Evolutionary conservation across 2,329 filamentous ascomycete genomes (phyloP), one percentile per base, ranked within the genome.

Genomic region (Emmonsia crescens): DNA sequence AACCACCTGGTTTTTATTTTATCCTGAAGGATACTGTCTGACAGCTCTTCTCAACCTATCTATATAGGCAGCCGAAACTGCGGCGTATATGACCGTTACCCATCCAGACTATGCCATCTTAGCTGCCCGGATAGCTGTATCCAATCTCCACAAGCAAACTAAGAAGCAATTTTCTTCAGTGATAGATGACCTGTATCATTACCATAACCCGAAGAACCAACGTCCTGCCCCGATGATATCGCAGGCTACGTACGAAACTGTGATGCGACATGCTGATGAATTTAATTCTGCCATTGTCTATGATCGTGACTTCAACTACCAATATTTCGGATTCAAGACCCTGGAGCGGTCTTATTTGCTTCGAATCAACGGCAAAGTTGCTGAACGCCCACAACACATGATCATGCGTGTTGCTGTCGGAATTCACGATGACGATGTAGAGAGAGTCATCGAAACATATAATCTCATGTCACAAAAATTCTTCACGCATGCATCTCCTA

Each of bases 91-190:
- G 94, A 99, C 94, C 64, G 93, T 96, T 70, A 99, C 93, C 65
- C 94, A 99, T 77, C 94, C 94, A 71, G 94, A 99, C 80, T 99
- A 99, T 76, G 94, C 94, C 75, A 95, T 97, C 74, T 91, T 99
- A 63, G 94, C 94, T 67, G 94, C 94, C 68, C 92, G 94, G 79
- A 97, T 99, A 74, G 94, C 94, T 69, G 94, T 99, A 61, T 99
- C 94, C 73, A 99, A 99, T 81, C 88, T 99, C 63, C 94, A 99
- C 87, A 99, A 99, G 81, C 94, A 99, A 83, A 99, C 94, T 67
- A 97, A 97, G 85, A 99, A 99, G 83, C 93, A 97, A 75, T 99
- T 95, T 82, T 97, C 94, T n/a, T 82, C 90, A 57, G 94, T 99
- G 63, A 84, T 99, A 70, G 87, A 85, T 70, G 94, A 99, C 72